phyloP scores from a whole-genome alignment of 2,329 filamentous ascomycete species.

The Cordyceps militaris region DNA sequence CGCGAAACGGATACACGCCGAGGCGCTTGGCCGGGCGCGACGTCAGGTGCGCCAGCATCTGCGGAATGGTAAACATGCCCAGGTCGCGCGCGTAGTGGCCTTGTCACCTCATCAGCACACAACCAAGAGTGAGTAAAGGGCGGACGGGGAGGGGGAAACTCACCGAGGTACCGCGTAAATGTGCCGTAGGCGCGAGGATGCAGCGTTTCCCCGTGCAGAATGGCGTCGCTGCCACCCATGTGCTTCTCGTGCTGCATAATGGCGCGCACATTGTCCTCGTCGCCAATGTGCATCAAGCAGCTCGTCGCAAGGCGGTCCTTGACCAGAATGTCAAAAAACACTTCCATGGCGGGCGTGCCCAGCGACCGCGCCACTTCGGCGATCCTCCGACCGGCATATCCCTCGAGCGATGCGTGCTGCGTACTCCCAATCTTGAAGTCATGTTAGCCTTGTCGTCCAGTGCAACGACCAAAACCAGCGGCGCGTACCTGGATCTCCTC shows the following conservation, averaged over 20 bases:
- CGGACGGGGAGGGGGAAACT: neutral
- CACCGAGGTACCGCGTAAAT: conserved; percentile 20
- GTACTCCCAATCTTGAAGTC: conserved; percentile 15
- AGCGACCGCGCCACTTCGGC: conserved; percentile 16
- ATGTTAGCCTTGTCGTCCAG: neutral
- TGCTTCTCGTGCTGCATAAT: conserved; percentile 22
- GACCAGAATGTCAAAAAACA: conserved; percentile 18
- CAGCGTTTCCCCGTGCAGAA: conserved; percentile 19
- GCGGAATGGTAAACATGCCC: conserved; percentile 17
- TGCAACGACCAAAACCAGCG: neutral
- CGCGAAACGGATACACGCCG: conserved; percentile 18
- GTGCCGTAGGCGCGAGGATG: conserved; percentile 21
- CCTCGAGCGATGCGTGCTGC: conserved; percentile 12
- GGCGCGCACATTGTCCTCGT: conserved; percentile 19
- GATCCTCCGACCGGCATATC: conserved; percentile 17
- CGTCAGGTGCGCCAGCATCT: conserved; percentile 19
- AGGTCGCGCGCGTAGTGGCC: conserved; percentile 20
- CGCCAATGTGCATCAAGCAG: conserved; percentile 20
- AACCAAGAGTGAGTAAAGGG: too few species aligned
- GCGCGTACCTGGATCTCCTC: conserved; percentile 19
- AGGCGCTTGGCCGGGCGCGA: conserved; percentile 20
- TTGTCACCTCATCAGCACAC: neutral
- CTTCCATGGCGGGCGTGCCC: conserved; percentile 15
- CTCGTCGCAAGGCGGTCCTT: conserved; percentile 20
- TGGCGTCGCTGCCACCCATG: conserved; percentile 21